A percentile compares a stretch with the other conserved stretches of the same genome.
Conservation (phyloP, 2,329 filamentous ascomycete genomes). For the Fusarium coicis region DNA sequence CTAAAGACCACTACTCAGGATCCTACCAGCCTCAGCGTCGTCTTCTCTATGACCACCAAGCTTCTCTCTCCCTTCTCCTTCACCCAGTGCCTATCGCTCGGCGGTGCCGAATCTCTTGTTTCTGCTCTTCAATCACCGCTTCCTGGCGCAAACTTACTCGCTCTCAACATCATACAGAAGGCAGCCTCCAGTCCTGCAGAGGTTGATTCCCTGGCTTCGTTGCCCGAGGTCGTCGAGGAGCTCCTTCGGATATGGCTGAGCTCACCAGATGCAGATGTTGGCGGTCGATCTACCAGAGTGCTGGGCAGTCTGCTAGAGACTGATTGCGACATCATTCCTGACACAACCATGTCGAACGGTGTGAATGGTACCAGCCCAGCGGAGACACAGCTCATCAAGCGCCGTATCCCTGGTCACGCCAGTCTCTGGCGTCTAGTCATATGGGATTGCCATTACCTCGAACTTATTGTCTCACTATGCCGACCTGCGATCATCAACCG, state of each 20-base stretch:
- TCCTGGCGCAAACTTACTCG: slow-evolving; percentile 67
- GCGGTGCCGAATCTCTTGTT: slow-evolving; percentile 62
- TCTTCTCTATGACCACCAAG: slow-evolving; percentile 65
- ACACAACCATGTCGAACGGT: slow-evolving; percentile 31
- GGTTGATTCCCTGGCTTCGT: slow-evolving; percentile 60
- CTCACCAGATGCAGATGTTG: slow-evolving; percentile 64
- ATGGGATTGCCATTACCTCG: slow-evolving; percentile 56
- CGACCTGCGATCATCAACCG: slow-evolving; percentile 47
- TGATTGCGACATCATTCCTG: slow-evolving; percentile 58
- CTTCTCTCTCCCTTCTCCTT: slow-evolving; percentile 66
- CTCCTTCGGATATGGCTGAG: slow-evolving; percentile 65
- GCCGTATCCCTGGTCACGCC: slow-evolving; percentile 59
- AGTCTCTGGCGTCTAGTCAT: slow-evolving; percentile 66
- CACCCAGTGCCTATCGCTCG: slow-evolving; percentile 61
- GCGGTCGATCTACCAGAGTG: slow-evolving; percentile 61
- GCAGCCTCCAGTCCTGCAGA: slow-evolving; percentile 60
- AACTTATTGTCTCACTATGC: slow-evolving; percentile 54
- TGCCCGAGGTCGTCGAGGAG: slow-evolving; percentile 60
- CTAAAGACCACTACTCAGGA: slow-evolving; percentile 63
- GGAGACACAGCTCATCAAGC: slow-evolving; percentile 51
- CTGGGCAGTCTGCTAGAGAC: slow-evolving; percentile 65
- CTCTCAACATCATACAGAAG: slow-evolving; percentile 66
- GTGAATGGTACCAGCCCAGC: slow-evolving; percentile 41
- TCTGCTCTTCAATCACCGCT: slow-evolving; percentile 64
- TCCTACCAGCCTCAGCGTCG: slow-evolving; percentile 51